These are phyloP conservation scores for Pinus albicaulis DNA, from an alignment of 75 land plant species.

Conservation along the genomic window DNA sequence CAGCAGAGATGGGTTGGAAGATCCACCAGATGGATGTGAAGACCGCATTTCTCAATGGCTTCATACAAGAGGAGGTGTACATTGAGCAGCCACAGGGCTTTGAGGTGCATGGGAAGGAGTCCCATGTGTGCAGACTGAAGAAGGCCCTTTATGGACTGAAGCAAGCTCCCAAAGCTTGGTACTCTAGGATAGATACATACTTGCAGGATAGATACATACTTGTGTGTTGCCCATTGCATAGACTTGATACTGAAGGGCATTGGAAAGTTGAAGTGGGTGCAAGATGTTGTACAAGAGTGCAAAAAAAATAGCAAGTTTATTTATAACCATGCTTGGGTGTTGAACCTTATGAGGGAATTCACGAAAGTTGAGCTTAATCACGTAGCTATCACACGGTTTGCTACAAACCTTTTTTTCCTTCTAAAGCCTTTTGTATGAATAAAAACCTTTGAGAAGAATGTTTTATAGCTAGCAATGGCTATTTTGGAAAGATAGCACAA, in stretches of 20 bases:
- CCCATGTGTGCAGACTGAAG: too few relatives aligned
- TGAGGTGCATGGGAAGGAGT: too few relatives aligned
- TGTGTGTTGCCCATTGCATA: slow-evolving; percentile 43
- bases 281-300: background rate
- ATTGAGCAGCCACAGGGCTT: too few relatives aligned
- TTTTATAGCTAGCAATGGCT: slow-evolving; percentile 12
- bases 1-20: too few relatives aligned
- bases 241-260: slow-evolving; percentile 52
- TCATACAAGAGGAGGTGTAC: too few relatives aligned
- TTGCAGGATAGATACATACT: too few relatives aligned
- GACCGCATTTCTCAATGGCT: too few relatives aligned
- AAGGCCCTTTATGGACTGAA: too few relatives aligned
- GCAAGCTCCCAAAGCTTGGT: too few relatives aligned
- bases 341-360: slow-evolving; percentile 40
- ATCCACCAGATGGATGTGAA: too few relatives aligned
- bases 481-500: slow-evolving; percentile 17
- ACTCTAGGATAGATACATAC: too few relatives aligned
- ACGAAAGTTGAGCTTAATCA: slow-evolving; percentile 3
- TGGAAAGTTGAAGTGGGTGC: slow-evolving; percentile 28
- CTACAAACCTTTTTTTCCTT: slow-evolving; percentile 18
- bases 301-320: slow-evolving; percentile 34
- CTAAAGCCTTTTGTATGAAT: background rate
- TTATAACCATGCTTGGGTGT: slow-evolving; percentile 31
- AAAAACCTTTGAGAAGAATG: slow-evolving; percentile 23
- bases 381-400: slow-evolving; percentile 3